phyloP scores from a whole-genome alignment of 345 rosid species.

The Anastatica hierochuntica region DNA sequence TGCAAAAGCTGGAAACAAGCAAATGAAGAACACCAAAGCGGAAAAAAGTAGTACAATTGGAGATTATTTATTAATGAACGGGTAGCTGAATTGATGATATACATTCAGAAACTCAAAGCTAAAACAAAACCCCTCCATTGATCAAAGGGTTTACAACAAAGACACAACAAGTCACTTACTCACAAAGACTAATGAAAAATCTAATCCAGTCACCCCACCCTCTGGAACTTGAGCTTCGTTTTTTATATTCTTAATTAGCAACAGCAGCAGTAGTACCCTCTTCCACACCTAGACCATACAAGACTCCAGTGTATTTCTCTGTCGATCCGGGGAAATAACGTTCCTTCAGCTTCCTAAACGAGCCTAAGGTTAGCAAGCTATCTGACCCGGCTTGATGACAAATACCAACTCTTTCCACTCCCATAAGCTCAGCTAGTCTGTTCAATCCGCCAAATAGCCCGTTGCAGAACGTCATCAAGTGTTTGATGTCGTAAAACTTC shows the following conservation, averaged over 20 bases:
- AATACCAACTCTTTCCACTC: slow-evolving; percentile 69
- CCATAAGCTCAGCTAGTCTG: slow-evolving; percentile 86
- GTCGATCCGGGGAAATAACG: slow-evolving; percentile 59
- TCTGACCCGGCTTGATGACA: slow-evolving; percentile 92
- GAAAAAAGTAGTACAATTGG: neutral
- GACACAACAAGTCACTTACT: slow-evolving; percentile 31
- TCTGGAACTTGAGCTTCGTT: no score
- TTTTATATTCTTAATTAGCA: slow-evolving; percentile 32
- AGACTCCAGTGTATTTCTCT: slow-evolving; percentile 66
- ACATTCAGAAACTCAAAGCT: slow-evolving; percentile 41
- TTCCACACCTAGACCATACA: slow-evolving; percentile 86
- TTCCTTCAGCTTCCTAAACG: slow-evolving; percentile 80
- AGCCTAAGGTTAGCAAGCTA: slow-evolving; percentile 79
- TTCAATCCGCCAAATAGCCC: slow-evolving; percentile 82
- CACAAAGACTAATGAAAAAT: slow-evolving; percentile 47
- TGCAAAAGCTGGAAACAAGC: no score
- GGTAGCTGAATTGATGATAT: slow-evolving; percentile 61
- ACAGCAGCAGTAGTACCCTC: slow-evolving; percentile 40
- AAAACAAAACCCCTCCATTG: slow-evolving; percentile 36
- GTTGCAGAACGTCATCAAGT: slow-evolving; percentile 84
- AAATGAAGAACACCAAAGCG: neutral
- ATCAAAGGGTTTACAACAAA: slow-evolving; percentile 33
- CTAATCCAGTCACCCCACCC: no score
- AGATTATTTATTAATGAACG: slow-evolving; percentile 39
- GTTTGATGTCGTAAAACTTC: slow-evolving; percentile 68